Percentiles rank a stretch among this genome's conserved stretches.
Conservation (phyloP, 192 early-diverging fungal species). For the Pilobolus umbonatus region DNA sequence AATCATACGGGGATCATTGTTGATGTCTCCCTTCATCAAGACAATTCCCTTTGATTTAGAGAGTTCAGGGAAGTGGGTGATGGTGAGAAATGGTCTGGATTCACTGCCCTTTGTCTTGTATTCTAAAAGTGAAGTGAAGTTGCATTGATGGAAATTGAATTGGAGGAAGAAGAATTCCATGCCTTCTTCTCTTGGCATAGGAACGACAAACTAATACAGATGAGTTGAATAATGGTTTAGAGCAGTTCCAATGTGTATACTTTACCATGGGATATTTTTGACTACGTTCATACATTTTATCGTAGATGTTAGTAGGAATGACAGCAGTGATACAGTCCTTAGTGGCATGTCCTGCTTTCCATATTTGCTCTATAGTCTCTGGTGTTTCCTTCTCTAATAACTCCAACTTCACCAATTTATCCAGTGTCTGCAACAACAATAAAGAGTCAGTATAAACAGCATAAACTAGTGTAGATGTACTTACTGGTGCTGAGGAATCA, state of each 20-base stretch:
- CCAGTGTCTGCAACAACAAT: constrained; percentile 20
- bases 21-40: constrained; percentile 82
- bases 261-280: constrained; percentile 39
- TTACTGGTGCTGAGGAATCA: constrained; percentile 36
- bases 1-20: constrained; percentile 48
- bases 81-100: constrained; percentile 75
- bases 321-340: constrained; percentile 36
- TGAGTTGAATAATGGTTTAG: no score
- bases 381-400: constrained; percentile 31
- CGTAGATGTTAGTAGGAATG: constrained; percentile 30
- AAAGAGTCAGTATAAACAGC: neutral
- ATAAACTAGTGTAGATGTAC: neutral
- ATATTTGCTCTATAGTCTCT: constrained; percentile 32
- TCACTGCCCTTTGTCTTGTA: constrained; percentile 80
- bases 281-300: constrained; percentile 28
- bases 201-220: constrained; percentile 74
- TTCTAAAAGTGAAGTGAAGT: constrained; percentile 84
- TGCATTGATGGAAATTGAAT: constrained; percentile 77
- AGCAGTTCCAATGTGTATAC: no score
- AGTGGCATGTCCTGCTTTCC: constrained; percentile 32
- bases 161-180: constrained; percentile 87
- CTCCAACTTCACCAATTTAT: constrained; percentile 36
- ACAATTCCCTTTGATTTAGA: constrained; percentile 76
- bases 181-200: constrained; percentile 72
- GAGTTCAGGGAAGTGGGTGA: constrained; percentile 88